A percentile compares a stretch with the other conserved stretches of the same genome.
phyloP scores from a whole-genome alignment of 2,329 filamentous ascomycete genomes.

The Fusarium sp. region DNA sequence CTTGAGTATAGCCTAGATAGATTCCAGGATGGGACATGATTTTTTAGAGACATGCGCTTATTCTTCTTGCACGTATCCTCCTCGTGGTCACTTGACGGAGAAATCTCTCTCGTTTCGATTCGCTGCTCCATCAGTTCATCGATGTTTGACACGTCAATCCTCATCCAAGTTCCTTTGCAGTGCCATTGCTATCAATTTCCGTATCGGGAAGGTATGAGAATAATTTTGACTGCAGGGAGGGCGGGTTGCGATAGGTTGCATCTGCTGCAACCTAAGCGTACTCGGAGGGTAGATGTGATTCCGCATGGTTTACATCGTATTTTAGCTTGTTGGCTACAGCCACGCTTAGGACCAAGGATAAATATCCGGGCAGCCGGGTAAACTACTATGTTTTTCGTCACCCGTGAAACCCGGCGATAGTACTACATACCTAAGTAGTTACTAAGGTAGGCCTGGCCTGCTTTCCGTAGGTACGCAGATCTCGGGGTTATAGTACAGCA shows the following conservation, averaged over 20 bases:
- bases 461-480: no score
- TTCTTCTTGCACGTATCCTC: no score
- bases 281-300: no score
- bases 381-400: no score
- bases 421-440: no score
- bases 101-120: background rate
- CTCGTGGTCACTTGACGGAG: background rate
- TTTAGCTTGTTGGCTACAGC: no score
- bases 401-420: no score
- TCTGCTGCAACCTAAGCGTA: slow-evolving; percentile 3
- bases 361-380: no score
- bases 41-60: background rate
- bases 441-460: no score
- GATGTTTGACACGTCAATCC: background rate
- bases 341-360: no score
- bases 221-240: slow-evolving; percentile 1
- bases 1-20: background rate
- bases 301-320: no score
- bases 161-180: slow-evolving; percentile 3
- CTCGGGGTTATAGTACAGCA: no score
- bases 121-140: background rate
- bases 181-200: slow-evolving; percentile 2
- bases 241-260: slow-evolving; percentile 7
- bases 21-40: background rate
- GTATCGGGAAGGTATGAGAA: slow-evolving; percentile 29